Conservation (phyloP, 2,329 filamentous ascomycete species). For the Phymatotrichopsis omnivora region DNA sequence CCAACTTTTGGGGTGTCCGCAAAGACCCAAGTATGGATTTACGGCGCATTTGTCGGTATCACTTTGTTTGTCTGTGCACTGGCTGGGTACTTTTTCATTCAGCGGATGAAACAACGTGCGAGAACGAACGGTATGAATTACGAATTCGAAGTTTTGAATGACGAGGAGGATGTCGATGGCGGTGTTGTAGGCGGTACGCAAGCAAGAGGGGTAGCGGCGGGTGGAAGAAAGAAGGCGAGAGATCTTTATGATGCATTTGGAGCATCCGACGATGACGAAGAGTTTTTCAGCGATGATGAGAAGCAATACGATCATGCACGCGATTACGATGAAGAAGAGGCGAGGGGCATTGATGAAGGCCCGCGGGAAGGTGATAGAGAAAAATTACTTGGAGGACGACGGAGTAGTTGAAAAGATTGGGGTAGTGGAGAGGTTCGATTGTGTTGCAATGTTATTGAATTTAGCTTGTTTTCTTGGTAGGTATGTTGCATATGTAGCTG, state of each 20-base stretch:
- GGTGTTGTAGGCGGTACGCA: conserved; percentile 35
- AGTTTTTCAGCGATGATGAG: conserved; percentile 38
- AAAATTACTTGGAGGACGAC: conserved; percentile 22
- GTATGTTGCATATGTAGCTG: too few species aligned
- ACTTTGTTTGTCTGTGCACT: conserved; percentile 70
- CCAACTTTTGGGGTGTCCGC: conserved; percentile 84
- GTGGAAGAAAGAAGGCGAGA: conserved; percentile 54
- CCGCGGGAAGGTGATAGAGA: conserved; percentile 22
- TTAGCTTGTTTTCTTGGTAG: too few species aligned
- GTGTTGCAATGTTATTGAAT: too few species aligned
- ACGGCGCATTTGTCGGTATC: conserved; percentile 74
- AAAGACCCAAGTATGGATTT: conserved; percentile 88
- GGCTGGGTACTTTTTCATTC: conserved; percentile 69
- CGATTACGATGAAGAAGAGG: conserved; percentile 30
- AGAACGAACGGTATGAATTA: conserved; percentile 69
- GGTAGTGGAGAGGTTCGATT: too few species aligned
- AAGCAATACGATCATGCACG: conserved; percentile 35
- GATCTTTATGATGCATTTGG: conserved; percentile 98
- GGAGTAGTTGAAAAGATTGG: too few species aligned
- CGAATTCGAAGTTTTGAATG: conserved; percentile 77
- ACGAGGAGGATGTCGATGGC: conserved; percentile 53
- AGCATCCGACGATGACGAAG: conserved; percentile 71
- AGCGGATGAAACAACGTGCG: conserved; percentile 59
- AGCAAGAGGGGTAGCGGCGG: conserved; percentile 42
- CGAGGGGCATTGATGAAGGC: conserved; percentile 29